Evolutionary conservation across 768 basidiomycete genomes (phyloP), one percentile per base, ranked within the genome.

Genomic region (Coprinellus micaceus): DNA sequence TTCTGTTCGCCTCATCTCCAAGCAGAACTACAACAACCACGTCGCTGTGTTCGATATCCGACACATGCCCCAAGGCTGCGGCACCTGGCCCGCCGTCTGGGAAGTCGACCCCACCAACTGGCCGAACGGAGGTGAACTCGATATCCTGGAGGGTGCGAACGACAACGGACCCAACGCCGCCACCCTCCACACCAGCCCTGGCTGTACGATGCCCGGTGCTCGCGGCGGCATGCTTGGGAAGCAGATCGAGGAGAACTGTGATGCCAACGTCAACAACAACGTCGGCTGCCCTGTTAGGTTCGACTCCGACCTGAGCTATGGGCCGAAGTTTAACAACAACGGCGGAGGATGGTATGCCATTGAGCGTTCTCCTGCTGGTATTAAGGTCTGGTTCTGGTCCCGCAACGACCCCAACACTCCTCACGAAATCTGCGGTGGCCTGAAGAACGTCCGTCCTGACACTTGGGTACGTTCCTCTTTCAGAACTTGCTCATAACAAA

Each of bases 331-430:
- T 72, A 86, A 88, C 60, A 62, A 57, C 40, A 75, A 74, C 37
- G 80, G 82, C 21, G 85, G 84, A 12, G 84, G 85, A 56, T 86
- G 80, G 81, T 86, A 63, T 52, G 88, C 83, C 0, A 73, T 86
- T 50, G 85, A 88, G 65, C 78, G 86, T 37, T 81, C 82, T 0
- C 62, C 67, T 19, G 62, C 61, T 15, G 80, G 74, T 63, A 83
- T 90, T 60, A 83, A 82, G 52, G 74, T 89, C 29, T 91, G 84
- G 82, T 89, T 88, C 73, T 92, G 88, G 87, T 67, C 81, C 0
- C 75, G 88, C 25, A 77, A 77, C 60, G 76, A 67, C 46, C 68
- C 63, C 2, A 65, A 61, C 28, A 77, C 82, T 25, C 85, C 84
- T 2, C 50, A 63, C 9, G 82, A 83, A 26, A 74, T 86, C 17